phyloP scores from a whole-genome alignment of 2,329 filamentous ascomycete genomes.

The Macrophomina phaseolina region DNA sequence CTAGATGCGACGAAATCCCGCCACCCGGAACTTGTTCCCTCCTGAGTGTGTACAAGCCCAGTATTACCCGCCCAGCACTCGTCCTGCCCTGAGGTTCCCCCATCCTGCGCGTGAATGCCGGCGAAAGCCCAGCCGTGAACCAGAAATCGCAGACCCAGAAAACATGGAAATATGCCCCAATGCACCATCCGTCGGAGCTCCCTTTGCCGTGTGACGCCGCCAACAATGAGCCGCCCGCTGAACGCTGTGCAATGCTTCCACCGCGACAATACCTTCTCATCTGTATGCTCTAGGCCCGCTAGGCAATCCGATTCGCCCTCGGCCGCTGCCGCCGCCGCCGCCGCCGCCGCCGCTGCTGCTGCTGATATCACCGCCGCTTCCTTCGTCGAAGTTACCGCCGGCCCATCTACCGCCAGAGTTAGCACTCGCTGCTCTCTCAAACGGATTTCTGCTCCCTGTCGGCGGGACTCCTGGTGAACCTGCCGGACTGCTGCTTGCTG shows the following conservation, averaged over 20 bases:
- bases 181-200: slow-evolving; percentile 5
- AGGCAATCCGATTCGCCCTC: slow-evolving; percentile 15
- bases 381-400: slow-evolving; percentile 12
- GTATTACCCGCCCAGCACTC: neutral
- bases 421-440: slow-evolving; percentile 33
- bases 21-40: neutral
- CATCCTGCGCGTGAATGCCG: slow-evolving; percentile 1
- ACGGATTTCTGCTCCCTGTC: slow-evolving; percentile 34
- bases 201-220: slow-evolving; percentile 16
- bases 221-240: slow-evolving; percentile 26
- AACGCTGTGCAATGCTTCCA: slow-evolving; percentile 21
- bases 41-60: slow-evolving; percentile 17
- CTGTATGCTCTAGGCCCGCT: slow-evolving; percentile 27
- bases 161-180: slow-evolving; percentile 15
- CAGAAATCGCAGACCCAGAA: slow-evolving; percentile 23
- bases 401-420: slow-evolving; percentile 22
- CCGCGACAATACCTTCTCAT: slow-evolving; percentile 6
- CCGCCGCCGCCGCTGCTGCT: neutral
- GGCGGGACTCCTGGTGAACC: slow-evolving; percentile 23
- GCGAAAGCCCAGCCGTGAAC: slow-evolving; percentile 6
- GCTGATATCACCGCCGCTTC: slow-evolving; percentile 3
- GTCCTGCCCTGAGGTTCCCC: neutral
- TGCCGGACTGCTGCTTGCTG: slow-evolving; percentile 25
- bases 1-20: neutral
- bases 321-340: neutral